Evolutionary conservation across 495 filamentous ascomycete species (phyloP).

Genomic region (Pyrenopolyporus hunteri): DNA sequence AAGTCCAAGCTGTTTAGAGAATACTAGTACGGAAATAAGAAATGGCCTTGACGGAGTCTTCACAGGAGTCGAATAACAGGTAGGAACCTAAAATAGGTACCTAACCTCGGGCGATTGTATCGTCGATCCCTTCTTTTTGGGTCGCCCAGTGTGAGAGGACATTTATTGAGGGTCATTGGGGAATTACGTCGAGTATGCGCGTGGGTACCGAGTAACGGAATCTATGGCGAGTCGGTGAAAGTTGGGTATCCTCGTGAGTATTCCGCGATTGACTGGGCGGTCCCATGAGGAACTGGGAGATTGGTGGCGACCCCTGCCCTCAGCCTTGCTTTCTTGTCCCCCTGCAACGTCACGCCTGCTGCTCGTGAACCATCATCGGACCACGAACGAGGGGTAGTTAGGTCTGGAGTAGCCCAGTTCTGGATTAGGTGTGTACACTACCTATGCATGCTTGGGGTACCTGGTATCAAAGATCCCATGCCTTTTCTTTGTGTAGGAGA

Average conservation of each 20-base stretch:
- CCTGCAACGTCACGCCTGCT: constrained; percentile 29
- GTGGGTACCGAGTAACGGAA: too few relatives aligned
- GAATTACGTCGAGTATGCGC: too few relatives aligned
- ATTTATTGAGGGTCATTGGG: too few relatives aligned
- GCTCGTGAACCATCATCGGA: constrained; percentile 27
- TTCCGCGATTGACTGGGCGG: not conserved
- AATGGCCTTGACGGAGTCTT: too few relatives aligned
- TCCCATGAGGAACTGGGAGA: constrained; percentile 7
- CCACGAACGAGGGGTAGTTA: constrained; percentile 28
- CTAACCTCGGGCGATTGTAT: too few relatives aligned
- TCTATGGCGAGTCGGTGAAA: too few relatives aligned
- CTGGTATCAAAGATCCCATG: constrained; percentile 15
- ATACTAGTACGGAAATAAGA: too few relatives aligned
- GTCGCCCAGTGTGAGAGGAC: too few relatives aligned
- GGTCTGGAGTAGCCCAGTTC: constrained; percentile 10
- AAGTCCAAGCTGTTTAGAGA: too few relatives aligned
- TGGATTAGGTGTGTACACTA: constrained; percentile 6
- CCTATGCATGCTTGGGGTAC: constrained; percentile 1
- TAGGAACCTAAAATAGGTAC: too few relatives aligned
- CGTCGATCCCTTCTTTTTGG: too few relatives aligned
- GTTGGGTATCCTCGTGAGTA: not conserved
- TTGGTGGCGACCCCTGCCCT: constrained; percentile 15
- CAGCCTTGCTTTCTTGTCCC: constrained; percentile 20
- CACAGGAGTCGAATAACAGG: too few relatives aligned
- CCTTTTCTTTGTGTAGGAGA: constrained; percentile 22